Percentiles rank a stretch among this genome's conserved stretches.
Conservation (phyloP, 2,329 filamentous ascomycete species). For the Hypoxylon sp. region DNA sequence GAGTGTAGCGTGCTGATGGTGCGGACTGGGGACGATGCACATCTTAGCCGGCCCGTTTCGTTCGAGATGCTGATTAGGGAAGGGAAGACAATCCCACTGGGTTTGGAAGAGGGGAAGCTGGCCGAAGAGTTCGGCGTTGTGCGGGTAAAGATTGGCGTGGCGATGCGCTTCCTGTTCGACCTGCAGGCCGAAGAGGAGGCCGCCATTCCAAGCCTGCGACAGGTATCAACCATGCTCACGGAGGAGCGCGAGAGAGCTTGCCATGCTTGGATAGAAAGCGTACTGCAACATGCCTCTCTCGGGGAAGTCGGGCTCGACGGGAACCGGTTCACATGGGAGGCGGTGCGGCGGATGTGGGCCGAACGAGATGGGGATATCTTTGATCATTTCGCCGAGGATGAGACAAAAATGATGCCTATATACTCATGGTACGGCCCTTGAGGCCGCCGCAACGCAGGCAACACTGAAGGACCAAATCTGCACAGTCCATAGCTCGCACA, state of each 20-base stretch:
- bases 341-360: constrained; percentile 36
- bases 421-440: constrained; percentile 9
- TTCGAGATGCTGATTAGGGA: constrained; percentile 24
- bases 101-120: constrained; percentile 19
- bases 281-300: constrained; percentile 33
- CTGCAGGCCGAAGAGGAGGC: constrained; percentile 28
- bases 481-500: too few relatives aligned
- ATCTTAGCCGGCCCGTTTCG: constrained; percentile 27
- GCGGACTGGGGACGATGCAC: constrained; percentile 28
- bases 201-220: constrained; percentile 22
- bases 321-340: constrained; percentile 34
- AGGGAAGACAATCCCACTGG: constrained; percentile 16
- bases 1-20: constrained; percentile 32
- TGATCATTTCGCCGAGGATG: constrained; percentile 2
- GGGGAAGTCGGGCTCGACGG: constrained; percentile 29
- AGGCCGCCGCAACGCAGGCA: neutral
- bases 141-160: constrained; percentile 26
- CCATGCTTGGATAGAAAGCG: constrained; percentile 29
- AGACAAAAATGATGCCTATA: constrained; percentile 22
- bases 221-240: constrained; percentile 17
- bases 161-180: constrained; percentile 26
- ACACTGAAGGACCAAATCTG: constrained; percentile 2
- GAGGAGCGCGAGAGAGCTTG: constrained; percentile 29
- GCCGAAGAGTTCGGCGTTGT: constrained; percentile 21
- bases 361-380: constrained; percentile 28